These are phyloP conservation scores for Smallanthus sonchifolius DNA, from an alignment of 129 eudicot species.

Conservation along the genomic window DNA sequence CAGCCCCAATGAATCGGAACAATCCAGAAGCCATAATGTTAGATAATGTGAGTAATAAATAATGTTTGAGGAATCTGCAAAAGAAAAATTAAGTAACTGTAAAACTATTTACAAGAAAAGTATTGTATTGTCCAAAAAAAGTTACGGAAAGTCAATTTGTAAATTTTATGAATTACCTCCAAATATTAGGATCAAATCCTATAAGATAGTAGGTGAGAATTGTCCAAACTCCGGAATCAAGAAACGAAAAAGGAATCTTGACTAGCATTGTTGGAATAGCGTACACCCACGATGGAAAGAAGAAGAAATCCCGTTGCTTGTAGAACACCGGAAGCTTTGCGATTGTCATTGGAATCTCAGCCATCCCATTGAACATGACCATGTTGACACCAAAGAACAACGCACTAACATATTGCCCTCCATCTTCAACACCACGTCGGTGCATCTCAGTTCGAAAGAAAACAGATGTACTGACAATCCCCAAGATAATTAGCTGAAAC, in stretches of 20 bases:
- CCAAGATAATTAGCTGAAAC: slow-evolving; percentile 58
- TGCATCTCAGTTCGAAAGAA: slow-evolving; percentile 68
- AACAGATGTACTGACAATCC: slow-evolving; percentile 47
- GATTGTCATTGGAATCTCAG: slow-evolving; percentile 73
- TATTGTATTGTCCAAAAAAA: neutral
- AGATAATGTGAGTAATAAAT: slow-evolving; percentile 42
- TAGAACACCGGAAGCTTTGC: slow-evolving; percentile 78
- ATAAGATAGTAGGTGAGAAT: slow-evolving; percentile 58
- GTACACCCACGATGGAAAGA: slow-evolving; percentile 87
- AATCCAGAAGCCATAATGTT: slow-evolving; percentile 74
- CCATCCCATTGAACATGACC: slow-evolving; percentile 72
- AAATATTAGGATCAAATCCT: slow-evolving; percentile 67
- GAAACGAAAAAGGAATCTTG: slow-evolving; percentile 63
- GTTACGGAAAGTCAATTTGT: neutral
- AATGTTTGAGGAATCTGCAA: slow-evolving; percentile 61
- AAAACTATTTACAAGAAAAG: neutral
- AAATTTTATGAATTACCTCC: slow-evolving; percentile 39
- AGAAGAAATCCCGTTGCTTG: slow-evolving; percentile 84
- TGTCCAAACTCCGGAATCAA: slow-evolving; percentile 68
- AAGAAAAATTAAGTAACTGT: neutral
- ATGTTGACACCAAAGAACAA: slow-evolving; percentile 49
- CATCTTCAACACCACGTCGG: slow-evolving; percentile 44
- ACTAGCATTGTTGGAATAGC: slow-evolving; percentile 68
- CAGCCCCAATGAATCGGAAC: slow-evolving; percentile 64
- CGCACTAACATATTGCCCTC: slow-evolving; percentile 64